These are phyloP conservation scores for Grigorovia jiainica DNA, from an alignment of 805 yeast species.

Conservation along the genomic window DNA sequence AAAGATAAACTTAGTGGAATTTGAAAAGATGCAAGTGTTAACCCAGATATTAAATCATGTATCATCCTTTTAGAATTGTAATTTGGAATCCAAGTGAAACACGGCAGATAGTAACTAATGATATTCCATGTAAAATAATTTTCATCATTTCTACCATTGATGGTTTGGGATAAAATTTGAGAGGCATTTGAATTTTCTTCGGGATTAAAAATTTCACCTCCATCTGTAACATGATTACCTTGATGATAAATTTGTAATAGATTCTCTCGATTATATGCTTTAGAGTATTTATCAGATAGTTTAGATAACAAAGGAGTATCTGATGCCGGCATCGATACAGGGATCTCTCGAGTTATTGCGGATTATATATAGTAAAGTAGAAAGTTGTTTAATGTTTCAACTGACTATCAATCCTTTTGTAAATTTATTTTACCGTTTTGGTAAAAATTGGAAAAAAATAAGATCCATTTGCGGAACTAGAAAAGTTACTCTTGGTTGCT, in stretches of 20 bases:
- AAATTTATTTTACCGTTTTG: no score
- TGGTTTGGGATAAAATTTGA: no score
- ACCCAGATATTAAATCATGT: constrained; percentile 72
- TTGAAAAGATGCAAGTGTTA: constrained; percentile 83
- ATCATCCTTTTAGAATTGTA: constrained; percentile 35
- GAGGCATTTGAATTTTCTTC: no score
- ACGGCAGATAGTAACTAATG: constrained; percentile 48
- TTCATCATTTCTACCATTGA: neutral
- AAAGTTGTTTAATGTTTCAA: no score
- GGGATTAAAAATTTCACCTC: no score
- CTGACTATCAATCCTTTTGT: no score
- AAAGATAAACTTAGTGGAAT: constrained; percentile 68
- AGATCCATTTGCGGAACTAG: no score
- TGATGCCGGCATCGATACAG: neutral
- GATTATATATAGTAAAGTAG: no score
- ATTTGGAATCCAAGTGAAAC: constrained; percentile 54
- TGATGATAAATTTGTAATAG: neutral
- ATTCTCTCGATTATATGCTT: neutral
- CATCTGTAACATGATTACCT: neutral
- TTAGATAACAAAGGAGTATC: neutral
- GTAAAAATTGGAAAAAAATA: no score
- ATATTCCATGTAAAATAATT: constrained; percentile 4
- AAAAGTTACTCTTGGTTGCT: no score
- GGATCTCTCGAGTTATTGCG: no score
- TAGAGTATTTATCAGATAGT: neutral